Percentiles rank a stretch among this genome's conserved stretches.
Evolutionary conservation across 163 green algal genomes (phyloP).

Genomic region (Smithsoniella earleae): DNA sequence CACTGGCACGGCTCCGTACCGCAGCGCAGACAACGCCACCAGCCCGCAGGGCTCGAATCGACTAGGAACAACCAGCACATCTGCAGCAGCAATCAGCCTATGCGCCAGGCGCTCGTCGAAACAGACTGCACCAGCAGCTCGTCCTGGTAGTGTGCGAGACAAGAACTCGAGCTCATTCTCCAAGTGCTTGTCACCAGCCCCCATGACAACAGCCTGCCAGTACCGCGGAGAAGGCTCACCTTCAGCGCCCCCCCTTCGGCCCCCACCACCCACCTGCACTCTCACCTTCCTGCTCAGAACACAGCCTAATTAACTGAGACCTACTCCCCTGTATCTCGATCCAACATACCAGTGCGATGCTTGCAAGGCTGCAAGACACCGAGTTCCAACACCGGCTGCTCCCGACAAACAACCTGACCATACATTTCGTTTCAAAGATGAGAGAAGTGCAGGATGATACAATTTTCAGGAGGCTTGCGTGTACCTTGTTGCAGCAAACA

Average conservation of each 20-base stretch:
- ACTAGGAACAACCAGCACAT: conserved; percentile 61
- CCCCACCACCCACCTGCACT: too few relatives aligned
- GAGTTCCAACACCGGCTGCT: too few relatives aligned
- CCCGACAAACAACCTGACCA: too few relatives aligned
- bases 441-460: too few relatives aligned
- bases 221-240: neutral
- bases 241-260: neutral
- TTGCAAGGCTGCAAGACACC: too few relatives aligned
- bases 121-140: conserved; percentile 40
- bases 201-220: conserved; percentile 3
- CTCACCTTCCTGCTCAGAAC: too few relatives aligned
- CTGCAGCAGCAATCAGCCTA: conserved; percentile 57
- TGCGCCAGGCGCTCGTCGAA: conserved; percentile 69
- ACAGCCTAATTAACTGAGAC: too few relatives aligned
- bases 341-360: too few relatives aligned
- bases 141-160: conserved; percentile 35
- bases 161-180: conserved; percentile 17
- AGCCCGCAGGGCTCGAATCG: conserved; percentile 73
- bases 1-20: conserved; percentile 70
- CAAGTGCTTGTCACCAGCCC: conserved; percentile 2
- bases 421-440: too few relatives aligned
- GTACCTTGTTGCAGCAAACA: too few relatives aligned
- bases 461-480: too few relatives aligned
- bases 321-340: too few relatives aligned
- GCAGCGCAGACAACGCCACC: conserved; percentile 57